Percentiles rank a stretch among this genome's conserved stretches.
phyloP scores from a whole-genome alignment of 805 yeast species.

The Cyberlindnera bimundalis region DNA sequence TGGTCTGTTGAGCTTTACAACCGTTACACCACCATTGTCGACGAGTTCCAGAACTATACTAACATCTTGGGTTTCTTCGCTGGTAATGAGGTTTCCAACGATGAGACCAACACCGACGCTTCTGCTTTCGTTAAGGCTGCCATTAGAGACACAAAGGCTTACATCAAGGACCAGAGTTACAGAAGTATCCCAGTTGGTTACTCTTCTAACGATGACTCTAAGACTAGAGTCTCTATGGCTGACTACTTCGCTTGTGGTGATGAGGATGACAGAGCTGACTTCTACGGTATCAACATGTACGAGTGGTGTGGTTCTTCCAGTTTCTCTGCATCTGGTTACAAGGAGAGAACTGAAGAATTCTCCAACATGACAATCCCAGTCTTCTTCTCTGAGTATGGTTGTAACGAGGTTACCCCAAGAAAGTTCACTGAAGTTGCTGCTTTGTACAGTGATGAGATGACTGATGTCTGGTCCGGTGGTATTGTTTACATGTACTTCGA shows the following conservation, averaged over 20 bases:
- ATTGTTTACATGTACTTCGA: conserved; percentile 82
- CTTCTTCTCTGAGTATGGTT: conserved; percentile 83
- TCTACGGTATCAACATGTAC: conserved; percentile 87
- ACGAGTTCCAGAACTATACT: conserved; percentile 62
- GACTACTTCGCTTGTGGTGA: conserved; percentile 78
- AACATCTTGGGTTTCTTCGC: conserved; percentile 81
- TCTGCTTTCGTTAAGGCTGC: conserved; percentile 85
- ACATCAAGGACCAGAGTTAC: conserved; percentile 58
- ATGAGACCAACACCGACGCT: conserved; percentile 61
- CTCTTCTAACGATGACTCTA: conserved; percentile 73
- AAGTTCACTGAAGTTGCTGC: conserved; percentile 67
- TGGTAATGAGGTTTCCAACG: conserved; percentile 81
- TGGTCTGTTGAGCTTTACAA: conserved; percentile 63
- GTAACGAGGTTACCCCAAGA: conserved; percentile 70
- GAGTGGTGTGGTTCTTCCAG: conserved; percentile 79
- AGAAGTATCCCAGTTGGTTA: conserved; percentile 77
- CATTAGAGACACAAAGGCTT: conserved; percentile 68
- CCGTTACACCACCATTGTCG: conserved; percentile 70
- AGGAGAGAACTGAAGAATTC: conserved; percentile 61
- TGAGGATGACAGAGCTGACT: conserved; percentile 61
- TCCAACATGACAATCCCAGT: conserved; percentile 63
- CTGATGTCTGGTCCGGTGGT: conserved; percentile 88
- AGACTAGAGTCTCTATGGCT: conserved; percentile 63
- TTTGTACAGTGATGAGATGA: conserved; percentile 63
- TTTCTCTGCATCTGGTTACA: conserved; percentile 60